Conservation (phyloP, 2,329 filamentous ascomycete genomes). For the Pseudogymnoascus verrucosus region DNA sequence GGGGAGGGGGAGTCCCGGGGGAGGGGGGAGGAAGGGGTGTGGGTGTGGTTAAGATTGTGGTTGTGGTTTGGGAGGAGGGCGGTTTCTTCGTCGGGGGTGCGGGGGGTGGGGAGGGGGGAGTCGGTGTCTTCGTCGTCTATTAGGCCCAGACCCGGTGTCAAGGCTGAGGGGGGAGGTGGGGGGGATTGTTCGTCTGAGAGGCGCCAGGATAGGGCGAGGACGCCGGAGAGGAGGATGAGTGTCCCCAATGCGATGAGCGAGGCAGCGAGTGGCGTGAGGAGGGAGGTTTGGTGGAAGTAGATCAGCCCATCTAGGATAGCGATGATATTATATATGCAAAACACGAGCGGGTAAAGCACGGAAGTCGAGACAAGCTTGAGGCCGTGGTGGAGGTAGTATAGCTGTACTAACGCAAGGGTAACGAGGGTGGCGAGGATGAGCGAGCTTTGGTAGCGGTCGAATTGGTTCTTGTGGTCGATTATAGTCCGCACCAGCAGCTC, state of each 20-base stretch:
- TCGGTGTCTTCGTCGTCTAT: conserved; percentile 60
- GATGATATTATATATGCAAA: conserved; percentile 98
- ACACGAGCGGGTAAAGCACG: conserved; percentile 91
- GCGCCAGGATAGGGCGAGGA: conserved; percentile 88
- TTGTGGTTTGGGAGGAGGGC: too few relatives aligned
- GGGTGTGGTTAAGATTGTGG: too few relatives aligned
- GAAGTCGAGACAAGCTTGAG: conserved; percentile 93
- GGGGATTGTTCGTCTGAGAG: conserved; percentile 68
- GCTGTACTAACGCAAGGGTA: conserved; percentile 73
- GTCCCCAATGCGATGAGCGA: conserved; percentile 81
- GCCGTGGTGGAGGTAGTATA: conserved; percentile 91
- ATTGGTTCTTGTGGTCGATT: conserved; percentile 82
- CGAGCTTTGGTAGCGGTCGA: conserved; percentile 93
- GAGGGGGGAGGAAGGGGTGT: too few relatives aligned
- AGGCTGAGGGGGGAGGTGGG: conserved; percentile 51
- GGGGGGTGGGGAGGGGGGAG: conserved; percentile 13
- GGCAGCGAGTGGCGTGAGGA: conserved; percentile 67
- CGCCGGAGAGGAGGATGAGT: conserved; percentile 73
- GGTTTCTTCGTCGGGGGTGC: too few relatives aligned
- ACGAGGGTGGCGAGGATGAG: conserved; percentile 77
- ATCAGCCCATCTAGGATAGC: conserved; percentile 95
- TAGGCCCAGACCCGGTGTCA: conserved; percentile 76
- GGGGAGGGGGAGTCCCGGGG: too few relatives aligned
- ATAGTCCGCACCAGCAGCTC: conserved; percentile 86
- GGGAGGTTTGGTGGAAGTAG: conserved; percentile 84